Base-by-base conservation (phyloP, 345 rosid species). In the Barbarea vulgaris region DNA sequence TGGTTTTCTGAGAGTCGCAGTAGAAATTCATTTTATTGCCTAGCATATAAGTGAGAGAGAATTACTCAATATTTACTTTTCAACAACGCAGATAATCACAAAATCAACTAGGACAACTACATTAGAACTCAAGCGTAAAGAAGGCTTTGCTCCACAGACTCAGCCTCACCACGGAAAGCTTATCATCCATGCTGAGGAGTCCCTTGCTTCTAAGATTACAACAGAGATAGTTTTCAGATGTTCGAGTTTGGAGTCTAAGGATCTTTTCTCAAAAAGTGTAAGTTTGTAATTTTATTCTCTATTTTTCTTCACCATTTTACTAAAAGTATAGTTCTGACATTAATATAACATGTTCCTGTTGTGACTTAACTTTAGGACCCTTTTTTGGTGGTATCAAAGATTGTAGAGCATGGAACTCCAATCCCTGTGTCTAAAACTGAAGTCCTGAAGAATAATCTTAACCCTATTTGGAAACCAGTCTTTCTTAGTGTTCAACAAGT, bases 351-450 rank as follows among this genome's bases (percentile, higher is more conserved):
- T 21, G 7, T 7, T 15, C 76, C 15, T 5, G 11, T 78, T 62
- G 55, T 59, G 53, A 46, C 72, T 64, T 52, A 51, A 68, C 63
- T 70, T 77, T 77, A 93, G 98, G 97, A 93, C 52, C 91, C 98
- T 24, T 93, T 93, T 77, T 74, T 93, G 86, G 82, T 93, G 19
- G 80, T 91, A 75, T 93, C 97, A 66, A 93, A 87, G 83, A 64
- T 81, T 67, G 87, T 78, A 21, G 94, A 91, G 84, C 80, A 48
- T 55, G 91, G 90, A 73, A 41, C 25, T 52, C 74, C 87, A 17
- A 88, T 93, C 72, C 91, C 96, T 56, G 90, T 93, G 33, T 88
- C 89, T 71, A 93, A 89, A 83, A 89, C 98, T 64, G 97, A 93
- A 83, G 96, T 89, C 57, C 27, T 86, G 60, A 89, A 87, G 85